Evolutionary conservation across 1,139 yeast species (phyloP).

Genomic region (Pichia sp.): DNA sequence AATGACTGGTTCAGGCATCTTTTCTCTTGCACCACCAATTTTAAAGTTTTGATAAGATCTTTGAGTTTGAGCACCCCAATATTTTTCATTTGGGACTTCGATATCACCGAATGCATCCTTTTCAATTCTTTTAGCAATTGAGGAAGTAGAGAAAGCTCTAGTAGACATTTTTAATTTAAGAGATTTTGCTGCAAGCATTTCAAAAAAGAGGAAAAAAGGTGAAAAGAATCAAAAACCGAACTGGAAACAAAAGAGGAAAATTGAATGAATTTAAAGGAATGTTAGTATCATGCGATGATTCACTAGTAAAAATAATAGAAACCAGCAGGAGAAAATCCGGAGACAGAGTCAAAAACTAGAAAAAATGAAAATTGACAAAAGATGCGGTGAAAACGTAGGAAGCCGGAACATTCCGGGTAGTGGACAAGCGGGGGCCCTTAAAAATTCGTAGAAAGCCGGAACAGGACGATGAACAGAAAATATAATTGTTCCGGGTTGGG

Average conservation of each 20-base stretch:
- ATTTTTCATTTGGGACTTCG: conserved; percentile 75
- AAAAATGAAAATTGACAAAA: background rate
- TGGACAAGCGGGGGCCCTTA: background rate
- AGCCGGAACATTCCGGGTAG: background rate
- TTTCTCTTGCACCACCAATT: conserved; percentile 88
- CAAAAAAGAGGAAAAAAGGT: background rate
- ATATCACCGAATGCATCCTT: conserved; percentile 96
- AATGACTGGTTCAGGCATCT: conserved; percentile 86
- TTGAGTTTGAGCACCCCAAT: conserved; percentile 99
- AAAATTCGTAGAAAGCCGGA: background rate
- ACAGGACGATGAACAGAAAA: too few species aligned
- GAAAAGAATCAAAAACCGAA: background rate
- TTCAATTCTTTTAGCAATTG: conserved; percentile 52
- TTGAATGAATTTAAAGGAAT: background rate
- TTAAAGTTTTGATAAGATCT: conserved; percentile 88
- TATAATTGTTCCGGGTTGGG: background rate
- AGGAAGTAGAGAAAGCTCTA: conserved; percentile 28
- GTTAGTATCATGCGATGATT: background rate
- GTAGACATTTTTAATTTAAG: conserved; percentile 11
- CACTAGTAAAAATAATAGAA: background rate
- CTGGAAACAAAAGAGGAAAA: background rate
- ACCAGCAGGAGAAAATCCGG: background rate
- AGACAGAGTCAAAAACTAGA: background rate
- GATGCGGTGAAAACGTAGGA: background rate
- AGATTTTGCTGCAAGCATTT: conserved; percentile 20